phyloP scores from a whole-genome alignment of 192 early-diverging fungal species.

The Coemansia sp. region DNA sequence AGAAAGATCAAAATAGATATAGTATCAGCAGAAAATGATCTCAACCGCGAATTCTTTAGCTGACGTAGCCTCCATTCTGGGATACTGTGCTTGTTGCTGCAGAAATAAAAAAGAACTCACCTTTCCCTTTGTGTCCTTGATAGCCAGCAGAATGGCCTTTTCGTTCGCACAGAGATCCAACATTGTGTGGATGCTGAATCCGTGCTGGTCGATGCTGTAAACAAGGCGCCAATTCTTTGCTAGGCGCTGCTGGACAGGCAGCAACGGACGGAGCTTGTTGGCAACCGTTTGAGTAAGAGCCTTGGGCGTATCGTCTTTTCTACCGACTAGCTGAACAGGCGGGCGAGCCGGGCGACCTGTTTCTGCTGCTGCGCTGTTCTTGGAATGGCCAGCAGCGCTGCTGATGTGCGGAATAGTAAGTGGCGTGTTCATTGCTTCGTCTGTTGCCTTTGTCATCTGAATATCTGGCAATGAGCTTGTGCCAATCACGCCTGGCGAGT shows the following conservation, averaged over 20 bases:
- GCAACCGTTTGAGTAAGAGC: conserved; percentile 29
- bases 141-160: conserved; percentile 67
- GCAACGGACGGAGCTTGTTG: conserved; percentile 62
- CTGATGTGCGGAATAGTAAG: conserved; percentile 12
- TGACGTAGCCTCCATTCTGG: no score
- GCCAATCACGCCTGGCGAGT: no score
- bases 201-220: conserved; percentile 94
- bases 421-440: conserved; percentile 35
- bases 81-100: no score
- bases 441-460: conserved; percentile 15
- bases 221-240: conserved; percentile 76
- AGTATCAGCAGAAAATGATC: no score
- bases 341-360: conserved; percentile 8
- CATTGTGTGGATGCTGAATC: conserved; percentile 84
- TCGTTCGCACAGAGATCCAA: conserved; percentile 64
- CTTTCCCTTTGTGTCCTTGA: conserved; percentile 62
- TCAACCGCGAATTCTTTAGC: no score
- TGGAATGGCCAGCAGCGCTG: neutral
- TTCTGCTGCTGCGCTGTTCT: neutral
- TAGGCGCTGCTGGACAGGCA: conserved; percentile 80
- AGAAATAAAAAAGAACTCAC: conserved; percentile 19
- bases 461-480: neutral
- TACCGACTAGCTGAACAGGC: conserved; percentile 31
- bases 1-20: neutral
- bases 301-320: conserved; percentile 39